Evolutionary conservation across 257 asterid genomes (phyloP).

Genomic region (Primulina huaijiensis): DNA sequence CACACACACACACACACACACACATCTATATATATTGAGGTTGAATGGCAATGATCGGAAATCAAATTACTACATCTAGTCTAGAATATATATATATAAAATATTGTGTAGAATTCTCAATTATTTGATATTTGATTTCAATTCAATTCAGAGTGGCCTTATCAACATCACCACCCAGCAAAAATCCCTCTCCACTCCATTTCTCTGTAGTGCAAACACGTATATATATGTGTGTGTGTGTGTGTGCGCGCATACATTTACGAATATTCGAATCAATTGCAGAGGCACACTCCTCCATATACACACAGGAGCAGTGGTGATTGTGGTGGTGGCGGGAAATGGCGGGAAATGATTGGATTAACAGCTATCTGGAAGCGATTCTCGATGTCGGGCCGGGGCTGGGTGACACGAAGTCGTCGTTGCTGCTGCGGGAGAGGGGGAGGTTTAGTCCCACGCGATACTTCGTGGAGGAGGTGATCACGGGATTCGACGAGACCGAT

Average conservation of each 20-base stretch:
- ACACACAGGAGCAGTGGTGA: conserved; percentile 23
- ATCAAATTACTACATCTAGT: too few relatives aligned
- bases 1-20: too few relatives aligned
- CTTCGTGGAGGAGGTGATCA: conserved; percentile 32
- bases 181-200: conserved; percentile 4
- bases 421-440: conserved; percentile 28
- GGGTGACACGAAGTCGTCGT: conserved; percentile 16
- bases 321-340: conserved; percentile 6
- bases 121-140: not conserved
- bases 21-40: not conserved
- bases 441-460: conserved; percentile 35
- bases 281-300: not conserved
- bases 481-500: conserved; percentile 35
- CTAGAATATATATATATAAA: too few relatives aligned
- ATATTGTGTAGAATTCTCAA: not conserved
- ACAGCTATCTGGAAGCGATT: conserved; percentile 33
- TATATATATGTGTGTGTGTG: not conserved
- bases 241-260: not conserved
- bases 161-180: conserved; percentile 22
- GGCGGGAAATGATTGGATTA: conserved; percentile 38
- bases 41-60: not conserved
- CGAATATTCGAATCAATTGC: conserved; percentile 20
- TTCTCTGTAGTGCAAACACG: not conserved
- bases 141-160: conserved; percentile 24
- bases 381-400: conserved; percentile 26